Base-by-base conservation (phyloP, 108 stramenopile genomes). In the Pseudonitzschia pungens region DNA sequence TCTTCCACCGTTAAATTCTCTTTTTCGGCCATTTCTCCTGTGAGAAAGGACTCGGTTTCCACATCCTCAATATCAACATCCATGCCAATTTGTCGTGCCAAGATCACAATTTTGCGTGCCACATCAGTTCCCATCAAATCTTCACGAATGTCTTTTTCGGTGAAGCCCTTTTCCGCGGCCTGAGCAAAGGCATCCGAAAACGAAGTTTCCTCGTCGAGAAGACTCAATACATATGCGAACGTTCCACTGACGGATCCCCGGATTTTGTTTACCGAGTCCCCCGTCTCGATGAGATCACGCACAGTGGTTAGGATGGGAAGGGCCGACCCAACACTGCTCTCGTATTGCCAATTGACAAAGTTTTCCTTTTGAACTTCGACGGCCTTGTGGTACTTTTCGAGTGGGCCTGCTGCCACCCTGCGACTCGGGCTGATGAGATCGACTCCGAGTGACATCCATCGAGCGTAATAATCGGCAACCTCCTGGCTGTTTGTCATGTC, bases 271-370 rank as follows among this genome's bases (percentile, higher is more conserved):
- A 92, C 79, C 7, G 79, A 74, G 69, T 94, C 90, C 53, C 90
- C 92, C 11, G 85, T 86, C 60, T 84, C 81, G 27, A 81, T 63
- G 50, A 88, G 77, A 51, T 89, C 88, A 36, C 87, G 86, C n/a
- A 93, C 45, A 33, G 92, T 93, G 27, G 85, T 80, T 28, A 90
- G 50, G 29, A 95, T 77, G 48, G 91, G 92, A n/a, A 95, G 65
- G 20, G 87, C 89, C 18, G 87, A 84, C 6, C 94, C 94, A 20
- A 95, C 90, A 26, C 87, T 89, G 51, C 85, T 86, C 71, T 92
- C 92, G 75, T 78, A 86, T 36, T 83, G 81, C 86, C 89, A 89
- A 26, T 80, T 74, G 20, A 76, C 86, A 20, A 81, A 67, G 68
- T 81, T 81, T 48, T 71, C 78, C 28, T 75, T 71, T 51, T 85